phyloP scores from a whole-genome alignment of 805 yeast genomes.

The Yarrowia bubula region DNA sequence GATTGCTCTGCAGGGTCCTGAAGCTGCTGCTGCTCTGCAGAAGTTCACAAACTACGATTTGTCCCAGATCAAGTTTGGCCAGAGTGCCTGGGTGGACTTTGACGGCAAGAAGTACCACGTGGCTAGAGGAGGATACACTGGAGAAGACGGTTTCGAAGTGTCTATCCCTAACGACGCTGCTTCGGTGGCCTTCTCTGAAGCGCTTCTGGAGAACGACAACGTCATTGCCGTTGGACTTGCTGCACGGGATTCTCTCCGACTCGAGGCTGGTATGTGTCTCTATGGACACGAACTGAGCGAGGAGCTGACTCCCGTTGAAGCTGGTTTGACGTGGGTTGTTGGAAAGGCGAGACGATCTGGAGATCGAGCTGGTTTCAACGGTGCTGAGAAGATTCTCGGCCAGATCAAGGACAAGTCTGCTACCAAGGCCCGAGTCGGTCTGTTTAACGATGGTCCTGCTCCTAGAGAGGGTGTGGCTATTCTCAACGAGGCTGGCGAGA shows the following conservation, averaged over 20 bases:
- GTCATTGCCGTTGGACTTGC: conserved; percentile 92
- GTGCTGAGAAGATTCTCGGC: conserved; percentile 62
- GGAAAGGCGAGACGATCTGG: conserved; percentile 71
- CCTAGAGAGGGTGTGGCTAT: conserved; percentile 80
- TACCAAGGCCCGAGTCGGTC: conserved; percentile 67
- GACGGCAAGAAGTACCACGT: conserved; percentile 56
- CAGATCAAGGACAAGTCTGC: conserved; percentile 70
- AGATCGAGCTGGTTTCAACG: conserved; percentile 60
- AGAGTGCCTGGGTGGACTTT: conserved; percentile 50
- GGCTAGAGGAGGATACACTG: conserved; percentile 97
- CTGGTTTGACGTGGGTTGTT: conserved; percentile 84
- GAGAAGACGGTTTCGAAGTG: conserved; percentile 97
- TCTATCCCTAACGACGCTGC: conserved; percentile 57
- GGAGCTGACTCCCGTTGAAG: conserved; percentile 79
- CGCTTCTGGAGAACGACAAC: conserved; percentile 52
- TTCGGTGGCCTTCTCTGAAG: conserved; percentile 60
- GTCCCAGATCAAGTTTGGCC: conserved; percentile 69
- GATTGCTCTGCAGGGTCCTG: conserved; percentile 92
- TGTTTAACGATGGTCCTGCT: conserved; percentile 76
- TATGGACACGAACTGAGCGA: conserved; percentile 91
- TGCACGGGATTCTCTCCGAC: conserved; percentile 92
- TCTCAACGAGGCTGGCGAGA: conserved; percentile 52
- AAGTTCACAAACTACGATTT: conserved; percentile 61
- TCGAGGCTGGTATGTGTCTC: conserved; percentile 98
- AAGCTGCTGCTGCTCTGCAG: conserved; percentile 65